phyloP scores from a whole-genome alignment of 208 protist genomes.

The Acanthamoeba quina region DNA sequence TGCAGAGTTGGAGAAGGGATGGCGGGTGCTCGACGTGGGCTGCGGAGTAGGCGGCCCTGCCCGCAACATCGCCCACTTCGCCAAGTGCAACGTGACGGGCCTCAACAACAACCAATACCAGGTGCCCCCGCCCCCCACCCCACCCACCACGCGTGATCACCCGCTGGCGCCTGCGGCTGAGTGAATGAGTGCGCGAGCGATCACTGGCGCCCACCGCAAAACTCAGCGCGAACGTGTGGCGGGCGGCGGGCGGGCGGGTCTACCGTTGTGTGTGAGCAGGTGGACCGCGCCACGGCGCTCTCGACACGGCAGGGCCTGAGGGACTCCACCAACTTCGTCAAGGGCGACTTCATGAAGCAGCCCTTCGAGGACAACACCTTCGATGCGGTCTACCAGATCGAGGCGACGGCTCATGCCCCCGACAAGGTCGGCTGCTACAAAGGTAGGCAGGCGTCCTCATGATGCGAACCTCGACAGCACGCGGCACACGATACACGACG shows the following conservation, averaged over 20 bases:
- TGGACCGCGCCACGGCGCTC: conserved; percentile 90
- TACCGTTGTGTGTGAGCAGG: conserved; percentile 91
- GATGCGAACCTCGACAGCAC: no score
- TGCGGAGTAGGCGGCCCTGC: conserved; percentile 97
- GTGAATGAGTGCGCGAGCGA: no score
- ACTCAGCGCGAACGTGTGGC: neutral
- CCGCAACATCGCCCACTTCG: conserved; percentile 96
- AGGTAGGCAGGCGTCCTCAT: conserved; percentile 84
- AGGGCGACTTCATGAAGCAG: conserved; percentile 96
- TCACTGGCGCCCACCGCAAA: no score
- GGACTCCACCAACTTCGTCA: conserved; percentile 92
- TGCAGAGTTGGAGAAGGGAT: conserved; percentile 90
- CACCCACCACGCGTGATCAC: conserved; percentile 75
- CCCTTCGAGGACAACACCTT: conserved; percentile 93
- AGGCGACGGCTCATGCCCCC: conserved; percentile 97
- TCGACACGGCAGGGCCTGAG: conserved; percentile 83
- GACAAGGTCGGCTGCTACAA: conserved; percentile 94
- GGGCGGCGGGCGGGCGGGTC: conserved; percentile 77
- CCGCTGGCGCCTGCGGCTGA: no score
- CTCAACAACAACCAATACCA: conserved; percentile 98
- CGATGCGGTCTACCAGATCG: conserved; percentile 96
- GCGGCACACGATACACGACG: no score
- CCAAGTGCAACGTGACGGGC: conserved; percentile 95
- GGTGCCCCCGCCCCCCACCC: conserved; percentile 83
- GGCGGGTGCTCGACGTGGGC: conserved; percentile 93